phyloP scores from a whole-genome alignment of 805 yeast genomes.

The Candida sakaeoensis region DNA sequence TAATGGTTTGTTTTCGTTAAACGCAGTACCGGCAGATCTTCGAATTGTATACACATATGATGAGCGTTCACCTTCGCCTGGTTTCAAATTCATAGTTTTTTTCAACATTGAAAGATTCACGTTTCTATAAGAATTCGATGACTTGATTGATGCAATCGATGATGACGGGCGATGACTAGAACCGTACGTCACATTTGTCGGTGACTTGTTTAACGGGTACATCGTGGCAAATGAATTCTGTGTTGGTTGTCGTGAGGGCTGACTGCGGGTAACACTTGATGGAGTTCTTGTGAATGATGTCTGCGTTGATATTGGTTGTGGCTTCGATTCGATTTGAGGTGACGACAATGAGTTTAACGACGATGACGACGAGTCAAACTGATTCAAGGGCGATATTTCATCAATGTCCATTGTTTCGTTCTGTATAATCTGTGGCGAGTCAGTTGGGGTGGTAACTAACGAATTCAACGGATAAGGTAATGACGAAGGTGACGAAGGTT shows the following conservation, averaged over 20 bases:
- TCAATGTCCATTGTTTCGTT: conserved; percentile 4
- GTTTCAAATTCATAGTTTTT: conserved; percentile 30
- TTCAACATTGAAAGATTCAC: conserved; percentile 37
- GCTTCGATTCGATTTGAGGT: background rate
- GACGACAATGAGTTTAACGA: conserved; percentile 3
- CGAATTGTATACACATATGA: conserved; percentile 46
- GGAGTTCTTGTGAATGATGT: conserved; percentile 1
- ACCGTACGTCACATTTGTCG: background rate
- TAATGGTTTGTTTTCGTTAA: conserved; percentile 43
- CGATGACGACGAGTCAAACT: background rate
- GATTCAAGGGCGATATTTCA: background rate
- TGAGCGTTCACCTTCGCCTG: conserved; percentile 51
- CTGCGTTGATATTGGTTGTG: background rate
- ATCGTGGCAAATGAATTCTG: background rate
- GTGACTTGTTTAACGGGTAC: conserved; percentile 1
- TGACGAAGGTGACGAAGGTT: background rate
- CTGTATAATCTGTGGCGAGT: conserved; percentile 5
- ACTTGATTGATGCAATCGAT: conserved; percentile 34
- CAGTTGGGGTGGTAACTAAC: background rate
- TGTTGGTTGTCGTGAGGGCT: background rate
- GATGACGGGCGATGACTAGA: conserved; percentile 19
- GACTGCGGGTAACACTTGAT: background rate
- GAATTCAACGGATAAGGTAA: conserved; percentile 8
- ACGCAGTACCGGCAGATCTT: conserved; percentile 46
- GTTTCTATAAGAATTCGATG: conserved; percentile 29